Base-by-base conservation (phyloP, 148 eudicot species). In the Chenopodium suecicum region DNA sequence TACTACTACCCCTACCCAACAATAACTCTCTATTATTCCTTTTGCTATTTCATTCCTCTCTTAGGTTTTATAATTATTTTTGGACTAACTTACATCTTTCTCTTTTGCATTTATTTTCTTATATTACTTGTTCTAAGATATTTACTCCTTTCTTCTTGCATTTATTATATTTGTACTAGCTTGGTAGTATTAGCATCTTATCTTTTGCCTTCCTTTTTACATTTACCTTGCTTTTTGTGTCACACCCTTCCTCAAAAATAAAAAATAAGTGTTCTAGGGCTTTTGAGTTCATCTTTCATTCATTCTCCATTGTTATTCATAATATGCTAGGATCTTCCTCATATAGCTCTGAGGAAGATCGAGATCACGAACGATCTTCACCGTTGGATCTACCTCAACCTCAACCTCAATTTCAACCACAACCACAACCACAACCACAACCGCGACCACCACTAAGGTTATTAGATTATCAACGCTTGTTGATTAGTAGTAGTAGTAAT, bases 261-360 rank as follows among this genome's bases (percentile, higher is more conserved):
- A 41, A 37, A 41, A 41, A 41, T 41, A 41, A 41, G 44, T 23
- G 22, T 65, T 11, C 70, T 67, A 67, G 70, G 70, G 70, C 19
- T 67, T 67, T 27, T 66, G 44, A 5, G 1, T 66, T 66, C 1
- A 7, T 25, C 3, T 66, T 13, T 67, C 3, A 27, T 3, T 3
- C 62, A 14, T 56, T 34, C 73, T 70, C 48, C 73, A 34, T 70
- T 16, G 31, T 17, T 14, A 63, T 76, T 41, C 84, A 84, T 77
- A 75, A 84, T 78, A 84, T 84, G 87, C 87, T 84, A 44, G 79
- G 87, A 54, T 81, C 87, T 81, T 84, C 87, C 78, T 84, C 86
- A 64, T 80, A 76, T 68, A 80, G 77, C 78, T 80, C 81, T n/a
- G 84, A 84, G 82, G 87, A 84, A 78, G 87, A 80, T 41, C 80